These are phyloP conservation scores for Alternaria viburni DNA, from an alignment of 2,329 filamentous ascomycete genomes.

Conservation along the genomic window DNA sequence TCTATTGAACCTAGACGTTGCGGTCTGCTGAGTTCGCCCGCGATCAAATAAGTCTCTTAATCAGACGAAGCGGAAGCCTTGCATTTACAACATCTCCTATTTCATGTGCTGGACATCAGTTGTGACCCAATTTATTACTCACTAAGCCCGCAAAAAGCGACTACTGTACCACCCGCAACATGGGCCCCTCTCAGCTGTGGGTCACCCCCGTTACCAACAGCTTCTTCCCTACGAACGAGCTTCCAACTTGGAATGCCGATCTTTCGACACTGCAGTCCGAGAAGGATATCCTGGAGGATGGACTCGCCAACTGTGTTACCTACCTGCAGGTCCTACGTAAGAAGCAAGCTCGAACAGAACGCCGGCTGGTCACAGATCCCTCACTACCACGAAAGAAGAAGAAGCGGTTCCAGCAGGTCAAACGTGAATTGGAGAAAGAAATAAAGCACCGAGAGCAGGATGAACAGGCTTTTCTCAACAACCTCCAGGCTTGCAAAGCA, in stretches of 20 bases:
- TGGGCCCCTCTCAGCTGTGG: conserved; percentile 1
- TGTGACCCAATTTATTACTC: background rate
- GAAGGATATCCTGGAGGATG: conserved; percentile 31
- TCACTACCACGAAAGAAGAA: conserved; percentile 30
- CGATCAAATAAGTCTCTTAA: background rate
- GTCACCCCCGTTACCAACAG: background rate
- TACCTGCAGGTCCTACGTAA: conserved; percentile 42
- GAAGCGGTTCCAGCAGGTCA: conserved; percentile 39
- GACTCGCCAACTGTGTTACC: conserved; percentile 40
- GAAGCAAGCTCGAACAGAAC: conserved; percentile 36
- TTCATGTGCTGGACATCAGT: background rate
- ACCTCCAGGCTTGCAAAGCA: conserved; percentile 38
- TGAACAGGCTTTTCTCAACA: conserved; percentile 38
- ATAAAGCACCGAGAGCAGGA: conserved; percentile 42
- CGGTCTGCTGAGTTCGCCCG: background rate
- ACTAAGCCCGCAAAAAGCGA: too few species aligned
- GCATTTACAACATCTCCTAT: background rate
- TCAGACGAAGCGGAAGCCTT: background rate
- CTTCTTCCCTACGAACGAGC: background rate
- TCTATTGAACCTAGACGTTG: background rate
- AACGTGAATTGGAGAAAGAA: conserved; percentile 37
- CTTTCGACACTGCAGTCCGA: conserved; percentile 28
- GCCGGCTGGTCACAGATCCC: conserved; percentile 19
- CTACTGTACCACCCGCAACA: background rate
- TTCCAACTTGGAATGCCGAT: background rate